Base-by-base conservation (phyloP, 2,329 filamentous ascomycete species). In the Paecilomyces variotii region DNA sequence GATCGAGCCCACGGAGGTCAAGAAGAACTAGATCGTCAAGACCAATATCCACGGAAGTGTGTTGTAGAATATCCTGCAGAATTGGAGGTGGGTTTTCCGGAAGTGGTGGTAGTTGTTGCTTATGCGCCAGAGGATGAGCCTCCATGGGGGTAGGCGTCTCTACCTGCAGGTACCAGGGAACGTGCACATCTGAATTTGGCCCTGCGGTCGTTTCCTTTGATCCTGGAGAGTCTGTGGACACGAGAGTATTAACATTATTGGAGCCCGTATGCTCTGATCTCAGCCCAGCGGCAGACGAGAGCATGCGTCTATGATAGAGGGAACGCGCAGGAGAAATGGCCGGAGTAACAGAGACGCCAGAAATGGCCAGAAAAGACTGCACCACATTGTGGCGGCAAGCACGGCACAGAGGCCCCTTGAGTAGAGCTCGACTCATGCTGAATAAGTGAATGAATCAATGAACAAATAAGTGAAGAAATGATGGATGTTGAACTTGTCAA, bases 131-230 rank as follows among this genome's bases (percentile, higher is more conserved):
- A 3, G 77, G 71, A 35, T 71, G 70, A n/a, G 76, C 69, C 32
- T 52, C 50, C 50, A 75, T 69, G 7, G 70, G 61, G 5, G 67
- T 62, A 11, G 77, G 73, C 4, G 75, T 67, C 61, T 90, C 83
- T 64, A 89, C 85, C 69, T 94, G 86, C 25, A 74, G 84, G 73
- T 97, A 97, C 94, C 94, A 97, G 4, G 90, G 90, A 6, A 85
- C 73, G 56, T 72, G 69, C 7, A 65, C 56, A 5, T 64, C 26
- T 10, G 62, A 55, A 0, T 60, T 30, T 1, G 52, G 35, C 19
- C 53, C 56, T 28, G 45, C 49, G 7, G 59, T 58, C 1, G 53
- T 14, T 4, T 61, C 50, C 4, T 53, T 58, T 6, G 60, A 58
- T 52, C n/a, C 39, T 19, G 39, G 19, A 19, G 39, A 45, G 2